A percentile compares a stretch with the other conserved stretches of the same genome.
phyloP scores from a whole-genome alignment of 257 asterid genomes.

The Jaltomata sinuosa region DNA sequence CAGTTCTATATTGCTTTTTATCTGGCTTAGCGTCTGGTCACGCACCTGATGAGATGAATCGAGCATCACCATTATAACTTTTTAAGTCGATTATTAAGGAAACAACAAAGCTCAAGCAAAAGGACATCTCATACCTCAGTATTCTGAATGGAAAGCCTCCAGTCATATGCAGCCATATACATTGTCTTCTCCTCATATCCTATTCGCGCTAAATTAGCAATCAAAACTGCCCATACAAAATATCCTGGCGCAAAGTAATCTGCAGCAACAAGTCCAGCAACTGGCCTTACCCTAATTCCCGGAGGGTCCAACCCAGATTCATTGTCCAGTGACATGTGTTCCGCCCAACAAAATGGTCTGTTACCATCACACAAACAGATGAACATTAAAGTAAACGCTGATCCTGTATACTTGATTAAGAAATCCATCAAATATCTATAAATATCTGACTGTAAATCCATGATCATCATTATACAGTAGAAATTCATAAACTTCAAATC shows the following conservation, averaged over 20 bases:
- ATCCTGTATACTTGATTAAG: background rate
- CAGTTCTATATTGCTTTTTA: constrained; percentile 68
- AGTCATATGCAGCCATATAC: constrained; percentile 98
- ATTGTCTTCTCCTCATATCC: constrained; percentile 92
- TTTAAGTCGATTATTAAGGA: background rate
- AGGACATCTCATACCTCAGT: constrained; percentile 46
- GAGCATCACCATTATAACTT: background rate
- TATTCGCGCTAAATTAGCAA: constrained; percentile 75
- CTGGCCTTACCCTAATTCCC: constrained; percentile 87
- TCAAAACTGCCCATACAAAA: constrained; percentile 96
- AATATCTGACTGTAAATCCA: background rate
- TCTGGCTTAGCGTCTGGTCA: constrained; percentile 62
- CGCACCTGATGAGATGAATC: constrained; percentile 48
- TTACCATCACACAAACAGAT: background rate
- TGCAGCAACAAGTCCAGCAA: constrained; percentile 93
- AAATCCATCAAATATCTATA: background rate
- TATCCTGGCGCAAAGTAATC: constrained; percentile 95
- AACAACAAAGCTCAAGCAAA: background rate
- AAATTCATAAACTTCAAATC: no score
- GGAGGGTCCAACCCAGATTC: constrained; percentile 90
- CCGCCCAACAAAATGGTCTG: constrained; percentile 97
- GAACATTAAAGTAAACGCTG: background rate
- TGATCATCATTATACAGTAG: background rate
- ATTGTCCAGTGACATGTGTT: constrained; percentile 88
- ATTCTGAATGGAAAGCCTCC: constrained; percentile 96